Conservation (phyloP, 2,329 filamentous ascomycete species). For the Fusarium sp. region DNA sequence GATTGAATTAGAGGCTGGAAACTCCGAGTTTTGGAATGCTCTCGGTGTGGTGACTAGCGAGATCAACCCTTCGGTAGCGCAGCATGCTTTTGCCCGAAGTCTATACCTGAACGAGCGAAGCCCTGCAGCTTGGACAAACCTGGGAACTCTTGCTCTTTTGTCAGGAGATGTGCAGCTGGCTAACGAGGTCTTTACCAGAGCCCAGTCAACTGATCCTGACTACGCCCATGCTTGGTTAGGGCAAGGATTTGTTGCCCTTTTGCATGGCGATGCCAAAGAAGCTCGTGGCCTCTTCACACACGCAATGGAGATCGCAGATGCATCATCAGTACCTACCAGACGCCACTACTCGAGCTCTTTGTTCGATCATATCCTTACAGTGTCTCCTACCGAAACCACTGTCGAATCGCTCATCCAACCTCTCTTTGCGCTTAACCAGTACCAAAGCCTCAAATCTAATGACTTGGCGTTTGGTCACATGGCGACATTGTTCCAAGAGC, state of each 20-base stretch:
- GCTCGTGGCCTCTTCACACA: conserved; percentile 90
- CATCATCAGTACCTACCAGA: conserved; percentile 77
- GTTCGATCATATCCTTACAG: conserved; percentile 82
- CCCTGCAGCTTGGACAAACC: conserved; percentile 87
- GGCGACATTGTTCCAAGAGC: conserved; percentile 82
- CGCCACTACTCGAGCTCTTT: conserved; percentile 82
- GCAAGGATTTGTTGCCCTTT: conserved; percentile 84
- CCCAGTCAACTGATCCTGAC: conserved; percentile 94
- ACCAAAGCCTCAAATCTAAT: conserved; percentile 75
- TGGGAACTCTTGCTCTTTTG: conserved; percentile 86
- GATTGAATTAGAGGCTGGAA: conserved; percentile 94
- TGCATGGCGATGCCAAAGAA: conserved; percentile 79
- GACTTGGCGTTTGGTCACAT: conserved; percentile 82
- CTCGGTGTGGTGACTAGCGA: conserved; percentile 90
- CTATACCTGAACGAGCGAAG: conserved; percentile 92
- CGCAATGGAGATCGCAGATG: conserved; percentile 90
- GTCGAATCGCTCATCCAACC: conserved; percentile 81
- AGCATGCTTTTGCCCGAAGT: conserved; percentile 93
- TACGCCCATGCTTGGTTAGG: conserved; percentile 95
- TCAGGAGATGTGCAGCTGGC: conserved; percentile 88
- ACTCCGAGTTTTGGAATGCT: conserved; percentile 97
- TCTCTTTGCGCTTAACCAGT: conserved; percentile 87
- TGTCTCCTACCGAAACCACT: conserved; percentile 58
- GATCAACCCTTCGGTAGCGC: conserved; percentile 86
- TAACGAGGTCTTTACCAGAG: conserved; percentile 87